Evolutionary conservation across 106 monocot genomes (phyloP).

Genomic region (Ottelia alismoides): DNA sequence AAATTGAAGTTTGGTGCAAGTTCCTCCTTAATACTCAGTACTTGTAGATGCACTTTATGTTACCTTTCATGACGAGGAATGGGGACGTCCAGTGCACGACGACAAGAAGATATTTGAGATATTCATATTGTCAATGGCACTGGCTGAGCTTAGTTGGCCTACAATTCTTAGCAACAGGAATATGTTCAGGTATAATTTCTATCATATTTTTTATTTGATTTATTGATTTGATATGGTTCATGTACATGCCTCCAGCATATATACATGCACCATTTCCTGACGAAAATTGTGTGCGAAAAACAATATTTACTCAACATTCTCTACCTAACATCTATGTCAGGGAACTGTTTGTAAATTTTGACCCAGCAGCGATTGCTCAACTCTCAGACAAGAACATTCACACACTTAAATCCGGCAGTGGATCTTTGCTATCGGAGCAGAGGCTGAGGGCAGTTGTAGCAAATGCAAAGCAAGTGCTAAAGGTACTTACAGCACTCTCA

Average conservation of each 20-base stretch:
- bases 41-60: constrained; percentile 26
- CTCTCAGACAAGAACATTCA: constrained; percentile 44
- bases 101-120: constrained; percentile 48
- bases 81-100: constrained; percentile 32
- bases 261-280: too few species aligned
- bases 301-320: background rate
- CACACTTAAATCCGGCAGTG: constrained; percentile 21
- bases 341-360: constrained; percentile 43
- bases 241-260: too few species aligned
- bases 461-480: constrained; percentile 39
- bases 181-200: constrained; percentile 30
- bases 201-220: too few species aligned
- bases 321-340: constrained; percentile 9
- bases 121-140: constrained; percentile 29
- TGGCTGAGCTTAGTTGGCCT: constrained; percentile 47
- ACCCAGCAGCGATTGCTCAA: constrained; percentile 31
- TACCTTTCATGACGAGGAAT: constrained; percentile 50
- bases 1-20: too few species aligned
- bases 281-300: too few species aligned
- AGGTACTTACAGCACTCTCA: constrained; percentile 8
- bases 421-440: constrained; percentile 29
- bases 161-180: constrained; percentile 36
- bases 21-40: too few species aligned
- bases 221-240: too few species aligned
- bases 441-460: constrained; percentile 34